Conservation (phyloP, 139 green algal species). For the Chlamydomonas sp. region DNA sequence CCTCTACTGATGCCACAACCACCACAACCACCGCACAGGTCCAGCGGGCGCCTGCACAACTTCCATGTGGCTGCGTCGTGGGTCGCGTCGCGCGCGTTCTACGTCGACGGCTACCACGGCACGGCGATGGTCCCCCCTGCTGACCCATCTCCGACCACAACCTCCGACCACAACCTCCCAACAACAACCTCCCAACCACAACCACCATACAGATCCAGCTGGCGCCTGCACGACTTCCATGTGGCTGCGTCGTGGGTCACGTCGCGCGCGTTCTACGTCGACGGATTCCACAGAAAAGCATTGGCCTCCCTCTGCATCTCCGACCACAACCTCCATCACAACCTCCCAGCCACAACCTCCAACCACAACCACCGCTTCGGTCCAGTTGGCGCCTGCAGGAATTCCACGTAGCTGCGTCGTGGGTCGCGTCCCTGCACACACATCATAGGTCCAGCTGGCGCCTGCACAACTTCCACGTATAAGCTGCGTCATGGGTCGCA, state of each 20-base stretch:
- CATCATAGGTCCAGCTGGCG: no score
- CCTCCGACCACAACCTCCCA: no score
- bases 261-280: slow-evolving; percentile 71
- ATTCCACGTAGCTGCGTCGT: slow-evolving; percentile 11
- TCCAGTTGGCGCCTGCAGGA: no score
- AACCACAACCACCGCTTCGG: no score
- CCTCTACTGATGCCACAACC: no score
- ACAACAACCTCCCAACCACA: no score
- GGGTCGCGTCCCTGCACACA: slow-evolving; percentile 64
- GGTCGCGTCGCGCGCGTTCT: slow-evolving; percentile 71
- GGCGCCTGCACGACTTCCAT: no score
- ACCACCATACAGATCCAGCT: no score
- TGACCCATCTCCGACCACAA: slow-evolving; percentile 91
- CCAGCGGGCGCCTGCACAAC: no score
- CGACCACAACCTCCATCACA: no score
- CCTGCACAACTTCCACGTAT: not conserved
- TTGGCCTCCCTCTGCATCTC: slow-evolving; percentile 77
- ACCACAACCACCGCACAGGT: no score
- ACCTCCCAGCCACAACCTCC: no score
- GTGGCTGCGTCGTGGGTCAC: slow-evolving; percentile 40
- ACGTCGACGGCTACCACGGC: slow-evolving; percentile 68
- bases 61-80: slow-evolving; percentile 17
- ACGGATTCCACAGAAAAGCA: slow-evolving; percentile 55
- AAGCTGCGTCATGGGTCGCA: slow-evolving; percentile 44
- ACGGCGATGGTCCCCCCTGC: slow-evolving; percentile 66